Conservation (phyloP, 2,329 filamentous ascomycete genomes). For the Cladophialophora yegresii region DNA sequence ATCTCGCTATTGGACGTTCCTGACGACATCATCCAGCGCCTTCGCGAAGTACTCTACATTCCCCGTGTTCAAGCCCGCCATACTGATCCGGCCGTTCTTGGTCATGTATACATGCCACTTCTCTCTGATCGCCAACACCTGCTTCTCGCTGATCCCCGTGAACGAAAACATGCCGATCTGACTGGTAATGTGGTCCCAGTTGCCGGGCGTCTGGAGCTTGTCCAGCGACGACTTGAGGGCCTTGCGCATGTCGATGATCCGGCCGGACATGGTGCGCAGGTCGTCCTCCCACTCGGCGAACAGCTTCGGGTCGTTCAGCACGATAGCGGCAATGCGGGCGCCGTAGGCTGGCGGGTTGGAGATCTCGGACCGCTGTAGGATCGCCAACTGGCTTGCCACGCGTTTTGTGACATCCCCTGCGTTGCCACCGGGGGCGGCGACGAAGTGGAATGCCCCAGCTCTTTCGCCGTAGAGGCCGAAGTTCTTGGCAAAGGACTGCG, state of each 20-base stretch:
- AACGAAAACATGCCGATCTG: constrained; percentile 99
- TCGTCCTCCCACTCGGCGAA: constrained; percentile 94
- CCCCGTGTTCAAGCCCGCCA: constrained; percentile 92
- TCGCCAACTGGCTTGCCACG: constrained; percentile 84
- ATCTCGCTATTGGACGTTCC: constrained; percentile 25
- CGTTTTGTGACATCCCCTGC: constrained; percentile 62
- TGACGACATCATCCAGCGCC: constrained; percentile 81
- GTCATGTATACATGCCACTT: constrained; percentile 64
- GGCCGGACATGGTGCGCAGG: constrained; percentile 87
- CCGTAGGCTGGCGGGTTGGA: constrained; percentile 95
- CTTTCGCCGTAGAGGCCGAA: constrained; percentile 93
- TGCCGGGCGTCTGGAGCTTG: constrained; percentile 79
- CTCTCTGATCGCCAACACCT: constrained; percentile 51
- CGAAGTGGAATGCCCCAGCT: constrained; percentile 92
- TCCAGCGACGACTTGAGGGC: constrained; percentile 78
- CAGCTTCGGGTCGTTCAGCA: constrained; percentile 79
- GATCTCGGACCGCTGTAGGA: constrained; percentile 95
- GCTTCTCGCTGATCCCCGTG: constrained; percentile 53
- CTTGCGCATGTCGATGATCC: constrained; percentile 89
- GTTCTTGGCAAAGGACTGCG: constrained; percentile 65
- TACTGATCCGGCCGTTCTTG: constrained; percentile 96
- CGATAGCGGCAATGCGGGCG: constrained; percentile 78
- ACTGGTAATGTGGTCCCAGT: constrained; percentile 95
- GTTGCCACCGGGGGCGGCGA: constrained; percentile 71
- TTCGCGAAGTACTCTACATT: constrained; percentile 94